These are phyloP conservation scores for Suillus variegatus DNA, from an alignment of 768 basidiomycete species.

Conservation along the genomic window DNA sequence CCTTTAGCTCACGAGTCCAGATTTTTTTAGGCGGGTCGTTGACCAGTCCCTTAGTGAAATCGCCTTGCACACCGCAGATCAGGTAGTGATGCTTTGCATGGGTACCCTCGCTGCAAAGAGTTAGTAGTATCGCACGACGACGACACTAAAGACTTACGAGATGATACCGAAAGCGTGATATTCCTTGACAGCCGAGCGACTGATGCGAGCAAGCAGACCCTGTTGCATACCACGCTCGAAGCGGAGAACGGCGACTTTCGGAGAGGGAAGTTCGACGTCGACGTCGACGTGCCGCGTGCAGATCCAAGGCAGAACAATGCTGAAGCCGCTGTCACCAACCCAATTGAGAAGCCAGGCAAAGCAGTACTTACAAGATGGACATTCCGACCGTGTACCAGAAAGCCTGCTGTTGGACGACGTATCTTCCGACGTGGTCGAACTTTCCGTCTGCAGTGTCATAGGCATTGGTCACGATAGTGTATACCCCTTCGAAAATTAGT, in stretches of 20 bases:
- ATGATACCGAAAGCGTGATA: conserved; percentile 83
- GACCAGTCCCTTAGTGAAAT: conserved; percentile 76
- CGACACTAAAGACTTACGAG: conserved; percentile 46
- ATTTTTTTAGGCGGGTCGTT: conserved; percentile 65
- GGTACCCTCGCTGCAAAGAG: conserved; percentile 56
- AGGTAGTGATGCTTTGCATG: conserved; percentile 80
- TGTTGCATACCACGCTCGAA: conserved; percentile 87
- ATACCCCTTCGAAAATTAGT: conserved; percentile 49
- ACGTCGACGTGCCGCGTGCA: conserved; percentile 72
- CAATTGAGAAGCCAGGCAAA: neutral
- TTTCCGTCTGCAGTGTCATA: conserved; percentile 55
- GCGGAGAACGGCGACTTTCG: conserved; percentile 76
- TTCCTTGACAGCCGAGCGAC: conserved; percentile 73
- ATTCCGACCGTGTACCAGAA: conserved; percentile 78
- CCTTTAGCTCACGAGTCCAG: conserved; percentile 84
- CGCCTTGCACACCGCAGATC: conserved; percentile 81
- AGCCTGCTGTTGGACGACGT: conserved; percentile 67
- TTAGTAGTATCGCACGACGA: conserved; percentile 34
- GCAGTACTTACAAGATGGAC: conserved; percentile 61
- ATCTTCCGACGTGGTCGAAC: conserved; percentile 58
- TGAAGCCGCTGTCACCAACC: conserved; percentile 27
- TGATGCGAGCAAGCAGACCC: conserved; percentile 72
- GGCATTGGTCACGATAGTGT: conserved; percentile 65
- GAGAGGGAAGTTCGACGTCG: conserved; percentile 79
- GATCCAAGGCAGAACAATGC: conserved; percentile 74